A percentile compares a stretch with the other conserved stretches of the same genome.
phyloP scores from a whole-genome alignment of 768 basidiomycete genomes.

The Gautieria morchelliformis region DNA sequence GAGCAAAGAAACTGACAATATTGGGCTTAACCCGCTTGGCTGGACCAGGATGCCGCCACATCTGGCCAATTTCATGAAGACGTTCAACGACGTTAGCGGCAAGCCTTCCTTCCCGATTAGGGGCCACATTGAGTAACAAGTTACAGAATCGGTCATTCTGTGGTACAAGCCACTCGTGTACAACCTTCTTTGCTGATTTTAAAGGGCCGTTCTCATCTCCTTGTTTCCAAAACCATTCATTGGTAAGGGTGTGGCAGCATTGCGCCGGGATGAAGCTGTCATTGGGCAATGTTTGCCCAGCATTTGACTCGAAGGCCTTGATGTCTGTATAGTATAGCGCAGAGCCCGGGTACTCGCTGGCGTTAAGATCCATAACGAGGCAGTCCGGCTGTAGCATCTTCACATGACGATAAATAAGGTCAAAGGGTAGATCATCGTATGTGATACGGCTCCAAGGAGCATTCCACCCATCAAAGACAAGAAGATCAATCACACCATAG shows the following conservation, averaged over 20 bases:
- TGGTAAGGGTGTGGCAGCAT: background rate
- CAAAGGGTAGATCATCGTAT: background rate
- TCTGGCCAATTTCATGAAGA: background rate
- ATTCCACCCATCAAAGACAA: background rate
- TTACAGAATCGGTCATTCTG: background rate
- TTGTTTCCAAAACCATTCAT: background rate
- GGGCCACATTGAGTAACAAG: background rate
- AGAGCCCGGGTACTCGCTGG: background rate
- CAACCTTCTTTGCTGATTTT: background rate
- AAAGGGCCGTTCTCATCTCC: background rate
- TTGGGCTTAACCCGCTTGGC: background rate
- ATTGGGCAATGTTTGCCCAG: background rate
- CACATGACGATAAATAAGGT: background rate
- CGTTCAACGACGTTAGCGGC: background rate
- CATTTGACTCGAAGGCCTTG: background rate
- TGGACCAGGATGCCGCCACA: background rate
- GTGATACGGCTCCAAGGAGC: background rate
- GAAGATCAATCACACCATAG: background rate
- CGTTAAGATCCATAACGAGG: background rate
- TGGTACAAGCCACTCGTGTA: background rate
- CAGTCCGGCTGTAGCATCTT: background rate
- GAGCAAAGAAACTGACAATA: background rate
- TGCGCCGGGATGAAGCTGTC: background rate
- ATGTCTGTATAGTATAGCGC: background rate
- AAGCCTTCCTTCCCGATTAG: background rate